A percentile compares a stretch with the other conserved stretches of the same genome.
Evolutionary conservation across 2,329 filamentous ascomycete species (phyloP).

Genomic region (Juglanconis oblonga): DNA sequence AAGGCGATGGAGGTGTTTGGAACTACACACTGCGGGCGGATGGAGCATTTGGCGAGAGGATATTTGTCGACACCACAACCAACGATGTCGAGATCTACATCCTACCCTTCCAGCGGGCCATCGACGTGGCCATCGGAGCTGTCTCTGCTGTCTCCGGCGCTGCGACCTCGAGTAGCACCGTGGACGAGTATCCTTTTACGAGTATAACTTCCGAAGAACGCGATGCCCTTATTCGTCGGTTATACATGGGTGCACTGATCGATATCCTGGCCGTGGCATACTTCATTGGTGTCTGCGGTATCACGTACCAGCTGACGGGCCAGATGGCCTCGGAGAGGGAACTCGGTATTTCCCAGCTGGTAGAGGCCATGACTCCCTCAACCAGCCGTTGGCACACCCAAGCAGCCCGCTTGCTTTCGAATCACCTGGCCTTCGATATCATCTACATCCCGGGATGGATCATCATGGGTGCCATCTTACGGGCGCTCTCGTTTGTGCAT

Average conservation of each 20-base stretch:
- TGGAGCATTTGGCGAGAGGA: constrained; percentile 46
- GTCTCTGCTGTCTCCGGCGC: constrained; percentile 36
- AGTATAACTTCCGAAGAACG: constrained; percentile 66
- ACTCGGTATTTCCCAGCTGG: constrained; percentile 79
- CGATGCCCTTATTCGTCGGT: constrained; percentile 59
- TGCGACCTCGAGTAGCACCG: constrained; percentile 13
- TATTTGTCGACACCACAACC: constrained; percentile 51
- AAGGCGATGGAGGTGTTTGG: constrained; percentile 54
- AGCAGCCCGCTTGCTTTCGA: constrained; percentile 71
- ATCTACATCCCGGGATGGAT: constrained; percentile 84
- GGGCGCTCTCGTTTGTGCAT: constrained; percentile 60
- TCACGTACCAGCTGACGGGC: constrained; percentile 84
- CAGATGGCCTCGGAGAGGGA: constrained; percentile 84
- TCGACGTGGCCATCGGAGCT: constrained; percentile 61
- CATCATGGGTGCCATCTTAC: constrained; percentile 65
- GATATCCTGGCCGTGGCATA: constrained; percentile 76
- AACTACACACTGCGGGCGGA: constrained; percentile 73
- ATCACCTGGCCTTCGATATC: constrained; percentile 76
- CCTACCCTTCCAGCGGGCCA: constrained; percentile 65
- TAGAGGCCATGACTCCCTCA: constrained; percentile 90
- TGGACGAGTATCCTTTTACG: constrained; percentile 73
- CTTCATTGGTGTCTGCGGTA: constrained; percentile 74
- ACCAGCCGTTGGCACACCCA: constrained; percentile 72
- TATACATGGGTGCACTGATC: constrained; percentile 72
- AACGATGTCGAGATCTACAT: constrained; percentile 67